Base-by-base conservation (phyloP, 495 filamentous ascomycete genomes). In the Penicillium verhagenii region DNA sequence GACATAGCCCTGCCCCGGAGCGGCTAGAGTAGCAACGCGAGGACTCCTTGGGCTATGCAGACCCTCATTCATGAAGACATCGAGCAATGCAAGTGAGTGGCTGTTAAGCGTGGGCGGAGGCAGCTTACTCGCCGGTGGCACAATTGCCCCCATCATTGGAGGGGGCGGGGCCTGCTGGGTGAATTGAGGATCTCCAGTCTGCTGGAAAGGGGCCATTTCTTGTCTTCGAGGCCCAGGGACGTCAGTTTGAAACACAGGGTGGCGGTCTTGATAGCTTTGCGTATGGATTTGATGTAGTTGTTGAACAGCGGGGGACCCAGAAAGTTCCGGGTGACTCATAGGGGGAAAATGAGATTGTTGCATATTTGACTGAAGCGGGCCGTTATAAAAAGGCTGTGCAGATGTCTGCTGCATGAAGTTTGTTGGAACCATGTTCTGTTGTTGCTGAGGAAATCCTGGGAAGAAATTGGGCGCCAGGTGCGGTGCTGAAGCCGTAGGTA, bases 1-100 rank as follows among this genome's bases (percentile, higher is more conserved):
- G 2, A 54, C 37, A 16, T 54, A 49, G 2, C 46, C 57, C 16
- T 67, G 53, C 28, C 56, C 44, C 26, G 68, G 50, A 35, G 63
- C 50, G 18, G 72, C 54, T 6, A 67, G 61, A 43, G 65, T 57
- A 6, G 76, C 66, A 38, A 76, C 66, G 25, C 65, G 56, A 11
- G 66, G 52, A 10, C 64, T 59, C 14, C 70, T 66, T 1, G 71
- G 62, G 3, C 71, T 63, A 31, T 72, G 67, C 18, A 68, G 52
- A 26, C 68, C 59, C 4, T 71, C 68, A 39, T 65, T 68, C 65
- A 86, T 90, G 67, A 90, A 87, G 2, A 84, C 76, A 61, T 80
- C 85, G 40, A 91, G 68, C 6, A 91, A 65, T 24, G 82, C 78
- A 48, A 84, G 71, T 4, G 84, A 82, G 63, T 91, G 87, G 35